Percentiles rank a stretch among this genome's conserved stretches.
Evolutionary conservation across 148 eudicot genomes (phyloP).

Genomic region (Euryodendron excelsum): DNA sequence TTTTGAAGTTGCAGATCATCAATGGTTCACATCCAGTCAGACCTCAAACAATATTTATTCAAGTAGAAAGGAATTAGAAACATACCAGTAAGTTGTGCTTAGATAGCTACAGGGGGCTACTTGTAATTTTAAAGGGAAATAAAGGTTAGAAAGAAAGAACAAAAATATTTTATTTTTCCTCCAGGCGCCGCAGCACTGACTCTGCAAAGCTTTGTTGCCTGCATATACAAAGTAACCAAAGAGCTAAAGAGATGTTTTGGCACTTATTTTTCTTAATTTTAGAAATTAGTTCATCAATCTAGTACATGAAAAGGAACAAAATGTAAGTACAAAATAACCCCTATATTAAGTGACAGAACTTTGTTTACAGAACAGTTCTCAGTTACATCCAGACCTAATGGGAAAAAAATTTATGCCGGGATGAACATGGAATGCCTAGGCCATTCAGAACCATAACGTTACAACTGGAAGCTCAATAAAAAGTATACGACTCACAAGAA

Average conservation of each 20-base stretch:
- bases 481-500: not conserved
- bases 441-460: not conserved
- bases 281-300: not conserved
- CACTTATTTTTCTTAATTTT: not conserved
- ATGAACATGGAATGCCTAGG: not conserved
- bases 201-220: constrained; percentile 89
- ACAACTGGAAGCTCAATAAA: not conserved
- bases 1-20: not conserved
- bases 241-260: not conserved
- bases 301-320: not conserved
- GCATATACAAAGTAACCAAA: constrained; percentile 22
- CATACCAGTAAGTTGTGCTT: not conserved
- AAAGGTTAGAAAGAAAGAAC: not conserved
- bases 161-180: constrained; percentile 35
- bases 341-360: not conserved
- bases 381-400: not conserved
- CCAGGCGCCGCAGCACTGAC: constrained; percentile 55
- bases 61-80: not conserved
- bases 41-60: not conserved
- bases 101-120: not conserved
- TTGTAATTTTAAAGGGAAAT: not conserved
- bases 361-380: not conserved
- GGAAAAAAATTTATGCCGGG: not conserved
- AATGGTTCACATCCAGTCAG: not conserved
- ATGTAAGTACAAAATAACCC: not conserved